Evolutionary conservation across 768 basidiomycete species (phyloP), one percentile per base, ranked within the genome.

Genomic region (Fibroporia radiculosa): DNA sequence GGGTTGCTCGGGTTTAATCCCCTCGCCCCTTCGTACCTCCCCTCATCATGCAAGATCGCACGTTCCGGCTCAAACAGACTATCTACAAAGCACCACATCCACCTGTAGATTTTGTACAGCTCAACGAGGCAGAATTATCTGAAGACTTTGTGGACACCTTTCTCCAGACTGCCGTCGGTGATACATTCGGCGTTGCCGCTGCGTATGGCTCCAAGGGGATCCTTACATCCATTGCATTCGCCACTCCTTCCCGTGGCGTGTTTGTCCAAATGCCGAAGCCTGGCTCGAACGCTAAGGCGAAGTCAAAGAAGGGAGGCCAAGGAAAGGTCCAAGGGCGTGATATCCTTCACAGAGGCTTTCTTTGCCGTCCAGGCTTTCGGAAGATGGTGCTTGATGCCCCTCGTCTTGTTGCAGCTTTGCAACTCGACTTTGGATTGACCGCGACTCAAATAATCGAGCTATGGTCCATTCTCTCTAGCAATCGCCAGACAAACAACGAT

Each of bases 161-260:
- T 3, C 11, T 11, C 3, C 24, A 19, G 3, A 3, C 28, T 11
- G 13, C 22, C 22, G 39, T 18, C 24, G 39, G 29, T 8, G 29
- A 26, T 14, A 14, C 7, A 20, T 47, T 73, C 23, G 76, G 75
- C 3, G 46, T 78, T 4, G 66, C 76, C 6, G 69, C 74, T 0
- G 57, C 61, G 0, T 75, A 71, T 47, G 66, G 62, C 3, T 8
- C 61, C 0, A 57, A 61, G 5, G 65, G 65, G 26, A 48, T 53
- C 7, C 51, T 78, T 10, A 60, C 57, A 0, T 52, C 56, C 1
- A 52, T 77, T 1, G 71, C 72, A 0, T 60, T 78, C 29, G 58
- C 74, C 4, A 65, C 73, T 0, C 36, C 47, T 4, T 57, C 64
- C 0, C 54, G 49, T 0, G 66, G 63, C 1, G 56, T 78, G 0